Percentiles rank a stretch among this genome's conserved stretches.
Evolutionary conservation across 257 asterid genomes (phyloP).

Genomic region (Prunella vulgaris): DNA sequence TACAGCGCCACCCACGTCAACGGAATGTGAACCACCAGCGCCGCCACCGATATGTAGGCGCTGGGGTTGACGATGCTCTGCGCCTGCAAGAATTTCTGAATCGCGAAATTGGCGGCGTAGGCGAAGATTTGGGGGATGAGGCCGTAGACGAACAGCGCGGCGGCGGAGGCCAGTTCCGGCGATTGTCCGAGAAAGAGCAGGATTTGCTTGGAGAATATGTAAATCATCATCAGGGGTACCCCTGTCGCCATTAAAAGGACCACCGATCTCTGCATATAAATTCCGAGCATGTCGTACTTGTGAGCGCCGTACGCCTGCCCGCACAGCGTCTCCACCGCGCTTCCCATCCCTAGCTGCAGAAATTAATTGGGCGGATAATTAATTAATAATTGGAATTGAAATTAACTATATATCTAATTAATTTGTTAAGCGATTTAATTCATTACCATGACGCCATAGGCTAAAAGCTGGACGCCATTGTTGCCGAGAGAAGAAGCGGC

Average conservation of each 20-base stretch:
- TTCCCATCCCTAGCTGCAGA: constrained; percentile 52
- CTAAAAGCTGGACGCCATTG: constrained; percentile 47
- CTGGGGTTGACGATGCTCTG: constrained; percentile 66
- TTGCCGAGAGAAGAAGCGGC: constrained; percentile 56
- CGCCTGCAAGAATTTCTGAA: constrained; percentile 57
- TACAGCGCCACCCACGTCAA: constrained; percentile 46
- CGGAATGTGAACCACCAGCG: constrained; percentile 34
- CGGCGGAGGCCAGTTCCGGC: constrained; percentile 35
- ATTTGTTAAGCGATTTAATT: too few relatives aligned
- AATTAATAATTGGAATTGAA: too few relatives aligned
- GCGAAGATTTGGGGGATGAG: constrained; percentile 65
- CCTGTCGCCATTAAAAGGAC: constrained; percentile 34
- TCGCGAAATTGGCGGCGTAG: constrained; percentile 52
- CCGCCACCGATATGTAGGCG: constrained; percentile 46
- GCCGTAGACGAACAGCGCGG: constrained; percentile 48
- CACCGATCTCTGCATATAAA: constrained; percentile 56
- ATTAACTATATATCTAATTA: too few relatives aligned
- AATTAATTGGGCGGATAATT: too few relatives aligned
- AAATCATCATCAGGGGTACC: constrained; percentile 28
- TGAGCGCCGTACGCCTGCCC: constrained; percentile 62
- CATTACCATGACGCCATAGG: constrained; percentile 58
- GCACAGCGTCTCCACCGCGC: constrained; percentile 55
- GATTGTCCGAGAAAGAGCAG: constrained; percentile 42
- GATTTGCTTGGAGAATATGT: constrained; percentile 35
- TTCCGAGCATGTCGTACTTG: constrained; percentile 39